Percentiles rank a stretch among this genome's conserved stretches.
These are phyloP conservation scores for Mrakia hoshinonis DNA, from an alignment of 768 basidiomycete genomes.

Conservation along the genomic window DNA sequence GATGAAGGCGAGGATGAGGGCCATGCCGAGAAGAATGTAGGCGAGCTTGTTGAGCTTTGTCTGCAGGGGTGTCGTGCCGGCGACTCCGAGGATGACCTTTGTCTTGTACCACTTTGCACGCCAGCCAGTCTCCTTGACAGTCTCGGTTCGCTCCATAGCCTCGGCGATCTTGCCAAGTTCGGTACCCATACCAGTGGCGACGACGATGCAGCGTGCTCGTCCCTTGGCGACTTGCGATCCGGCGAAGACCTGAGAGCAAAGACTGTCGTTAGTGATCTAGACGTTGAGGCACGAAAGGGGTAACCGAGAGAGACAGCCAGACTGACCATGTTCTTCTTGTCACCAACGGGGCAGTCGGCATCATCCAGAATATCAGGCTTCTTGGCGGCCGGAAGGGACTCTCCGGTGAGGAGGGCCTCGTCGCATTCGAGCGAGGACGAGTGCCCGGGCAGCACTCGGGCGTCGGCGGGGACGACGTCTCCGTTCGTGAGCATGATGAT, in stretches of 20 bases:
- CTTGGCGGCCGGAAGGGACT: constrained; percentile 50
- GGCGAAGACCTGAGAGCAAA: constrained; percentile 38
- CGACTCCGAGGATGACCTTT: constrained; percentile 43
- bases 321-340: constrained; percentile 45
- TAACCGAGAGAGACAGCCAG: neutral
- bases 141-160: constrained; percentile 41
- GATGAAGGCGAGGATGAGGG: constrained; percentile 41
- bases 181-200: constrained; percentile 50
- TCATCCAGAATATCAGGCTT: constrained; percentile 39
- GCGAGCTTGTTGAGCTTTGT: constrained; percentile 46
- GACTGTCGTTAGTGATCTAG: neutral
- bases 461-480: constrained; percentile 44
- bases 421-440: constrained; percentile 48
- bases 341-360: constrained; percentile 42
- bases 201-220: constrained; percentile 47
- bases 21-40: constrained; percentile 39
- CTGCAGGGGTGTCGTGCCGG: constrained; percentile 44
- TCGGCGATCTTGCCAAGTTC: constrained; percentile 45
- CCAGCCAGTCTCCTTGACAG: constrained; percentile 36
- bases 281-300: too few species aligned
- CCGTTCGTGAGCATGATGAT: constrained; percentile 43
- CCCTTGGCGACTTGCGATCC: constrained; percentile 48
- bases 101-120: constrained; percentile 43
- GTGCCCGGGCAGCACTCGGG: constrained; percentile 44
- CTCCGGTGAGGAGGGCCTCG: constrained; percentile 51